Conservation (phyloP, 139 green algal species). For the Dunaliella sp. region DNA sequence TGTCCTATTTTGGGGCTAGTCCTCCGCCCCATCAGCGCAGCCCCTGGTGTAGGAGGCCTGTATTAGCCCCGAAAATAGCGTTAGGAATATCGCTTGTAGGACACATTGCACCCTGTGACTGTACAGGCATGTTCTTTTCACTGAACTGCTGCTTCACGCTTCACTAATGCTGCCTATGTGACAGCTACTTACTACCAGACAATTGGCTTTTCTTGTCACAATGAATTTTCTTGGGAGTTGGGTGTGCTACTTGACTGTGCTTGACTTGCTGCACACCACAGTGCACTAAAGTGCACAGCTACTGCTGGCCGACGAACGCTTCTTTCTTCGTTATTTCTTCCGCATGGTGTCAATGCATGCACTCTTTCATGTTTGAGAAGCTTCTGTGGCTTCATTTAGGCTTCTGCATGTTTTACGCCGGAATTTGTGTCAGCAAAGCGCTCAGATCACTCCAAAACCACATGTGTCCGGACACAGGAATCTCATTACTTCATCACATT, state of each 20-base stretch:
- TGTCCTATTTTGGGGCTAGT: too few relatives aligned
- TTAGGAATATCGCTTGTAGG: too few relatives aligned
- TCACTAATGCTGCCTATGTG: background rate
- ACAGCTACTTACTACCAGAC: background rate
- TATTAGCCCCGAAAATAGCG: too few relatives aligned
- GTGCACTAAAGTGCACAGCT: background rate
- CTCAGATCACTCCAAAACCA: background rate
- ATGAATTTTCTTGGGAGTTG: too few relatives aligned
- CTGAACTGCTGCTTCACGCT: background rate
- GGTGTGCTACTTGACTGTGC: too few relatives aligned
- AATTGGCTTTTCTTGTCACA: background rate
- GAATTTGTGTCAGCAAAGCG: background rate
- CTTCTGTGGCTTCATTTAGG: background rate
- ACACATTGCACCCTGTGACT: too few relatives aligned
- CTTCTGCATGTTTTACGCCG: background rate
- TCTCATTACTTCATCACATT: background rate
- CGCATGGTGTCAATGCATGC: background rate
- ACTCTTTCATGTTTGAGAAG: background rate
- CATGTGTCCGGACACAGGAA: background rate
- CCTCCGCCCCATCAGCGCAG: too few relatives aligned
- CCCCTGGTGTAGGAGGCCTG: too few relatives aligned
- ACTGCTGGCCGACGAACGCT: background rate
- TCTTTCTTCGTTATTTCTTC: background rate
- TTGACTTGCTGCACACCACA: too few relatives aligned
- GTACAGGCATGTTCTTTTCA: too few relatives aligned